Base-by-base conservation (phyloP, 371 early-diverging fungal genomes). In the Nematocida minor region DNA sequence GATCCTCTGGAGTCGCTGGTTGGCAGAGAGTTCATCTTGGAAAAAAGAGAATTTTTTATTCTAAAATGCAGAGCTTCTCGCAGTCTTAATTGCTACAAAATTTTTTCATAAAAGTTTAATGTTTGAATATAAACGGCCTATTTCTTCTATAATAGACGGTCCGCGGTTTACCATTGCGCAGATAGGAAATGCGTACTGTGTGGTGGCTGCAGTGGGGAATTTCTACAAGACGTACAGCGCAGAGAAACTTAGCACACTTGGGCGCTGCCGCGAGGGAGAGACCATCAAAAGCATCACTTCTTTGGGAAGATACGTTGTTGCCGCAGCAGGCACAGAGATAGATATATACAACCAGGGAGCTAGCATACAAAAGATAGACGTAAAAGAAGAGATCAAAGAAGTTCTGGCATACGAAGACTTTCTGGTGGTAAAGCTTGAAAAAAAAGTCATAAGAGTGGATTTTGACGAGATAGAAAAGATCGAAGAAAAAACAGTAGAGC, bases 71-170 rank as follows among this genome's bases (percentile, higher is more conserved):
- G 9, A n/a, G 9, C 25, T 27, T n/a, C 20, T 9, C n/a, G 11
- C 9, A 51, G 9, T 22, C 22, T 51, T n/a, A 51, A n/a, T 27
- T 18, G 16, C 16, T 18, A 29, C 36, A 44, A 29, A 74, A 74
- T 64, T 63, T 74, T 74, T 74, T 74, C 66, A 74, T 25, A 44
- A n/a, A 25, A 14, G 20, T 38, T 63, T 53, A 18, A 64, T 74
- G 77, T 74, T 64, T 34, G 31, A 74, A 38, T 74, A 74, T 66
- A 74, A 64, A 48, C 47, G 22, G 20, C 25, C 29, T 27, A 31
- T 74, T 46, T n/a, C 47, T 31, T 62, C 62, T 36, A 36, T 74
- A n/a, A 47, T 55, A 27, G 66, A 74, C 7, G 36, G 41, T 25
- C 14, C 27, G 3, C 22, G 49, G 34, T 63, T 74, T 63, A 44